Percentiles rank a stretch among this genome's conserved stretches.
These are phyloP conservation scores for Cryptococcus sp. DNA, from an alignment of 1,284 basidiomycete species.

Conservation along the genomic window DNA sequence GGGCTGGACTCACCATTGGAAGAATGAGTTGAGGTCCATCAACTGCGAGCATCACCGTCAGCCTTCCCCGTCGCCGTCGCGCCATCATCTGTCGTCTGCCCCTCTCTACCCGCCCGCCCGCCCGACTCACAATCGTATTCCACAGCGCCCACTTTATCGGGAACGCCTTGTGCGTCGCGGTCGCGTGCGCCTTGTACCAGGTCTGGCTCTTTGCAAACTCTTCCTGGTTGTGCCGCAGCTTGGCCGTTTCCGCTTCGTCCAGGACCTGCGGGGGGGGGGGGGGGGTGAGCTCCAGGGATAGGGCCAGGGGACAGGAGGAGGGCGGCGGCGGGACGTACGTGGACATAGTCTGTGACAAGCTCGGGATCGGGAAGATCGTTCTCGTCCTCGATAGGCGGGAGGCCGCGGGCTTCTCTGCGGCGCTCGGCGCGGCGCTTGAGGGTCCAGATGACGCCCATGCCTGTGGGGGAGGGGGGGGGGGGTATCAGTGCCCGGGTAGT, in stretches of 20 bases:
- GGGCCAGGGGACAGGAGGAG: not conserved
- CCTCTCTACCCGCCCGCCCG: not conserved
- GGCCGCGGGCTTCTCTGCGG: constrained; percentile 59
- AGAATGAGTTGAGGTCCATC: constrained; percentile 76
- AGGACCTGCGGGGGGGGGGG: no score
- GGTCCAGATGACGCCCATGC: constrained; percentile 69
- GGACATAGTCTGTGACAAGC: constrained; percentile 69
- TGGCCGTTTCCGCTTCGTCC: constrained; percentile 65
- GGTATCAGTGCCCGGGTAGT: no score
- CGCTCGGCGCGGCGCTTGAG: constrained; percentile 61
- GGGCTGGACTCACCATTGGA: constrained; percentile 60
- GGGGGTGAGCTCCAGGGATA: not conserved
- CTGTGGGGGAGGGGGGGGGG: no score
- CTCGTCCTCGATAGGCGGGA: constrained; percentile 65
- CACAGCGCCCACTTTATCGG: constrained; percentile 61
- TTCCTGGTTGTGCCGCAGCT: constrained; percentile 59
- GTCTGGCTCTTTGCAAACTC: constrained; percentile 54
- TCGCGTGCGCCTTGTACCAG: constrained; percentile 84
- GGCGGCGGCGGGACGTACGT: constrained; percentile 22
- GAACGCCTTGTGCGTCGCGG: constrained; percentile 78
- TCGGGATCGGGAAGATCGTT: constrained; percentile 74
- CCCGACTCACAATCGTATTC: constrained; percentile 43
- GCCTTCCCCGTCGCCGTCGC: not conserved
- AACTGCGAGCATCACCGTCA: constrained; percentile 40
- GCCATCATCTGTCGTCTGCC: not conserved